A percentile compares a stretch with the other conserved stretches of the same genome.
phyloP scores from a whole-genome alignment of 768 basidiomycete species.

The Boletus huronensis region DNA sequence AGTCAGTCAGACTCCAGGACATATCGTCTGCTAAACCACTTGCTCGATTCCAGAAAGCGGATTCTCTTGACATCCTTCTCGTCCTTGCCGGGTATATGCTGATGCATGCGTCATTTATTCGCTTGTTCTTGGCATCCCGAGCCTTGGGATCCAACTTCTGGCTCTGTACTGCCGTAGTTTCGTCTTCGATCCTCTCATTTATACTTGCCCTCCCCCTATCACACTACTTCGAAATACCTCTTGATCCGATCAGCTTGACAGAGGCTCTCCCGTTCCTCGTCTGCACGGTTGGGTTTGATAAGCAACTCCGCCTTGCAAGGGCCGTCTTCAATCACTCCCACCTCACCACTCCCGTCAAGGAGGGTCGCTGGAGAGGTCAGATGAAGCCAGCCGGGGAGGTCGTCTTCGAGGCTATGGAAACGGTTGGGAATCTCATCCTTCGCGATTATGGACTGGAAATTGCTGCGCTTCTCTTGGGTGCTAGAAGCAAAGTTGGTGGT shows the following conservation, averaged over 20 bases:
- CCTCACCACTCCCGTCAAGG: conserved; percentile 38
- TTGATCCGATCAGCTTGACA: conserved; percentile 89
- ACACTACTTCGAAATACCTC: conserved; percentile 74
- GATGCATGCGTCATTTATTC: conserved; percentile 94
- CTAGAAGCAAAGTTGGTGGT: conserved; percentile 82
- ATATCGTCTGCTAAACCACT: conserved; percentile 8
- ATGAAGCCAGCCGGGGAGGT: conserved; percentile 80
- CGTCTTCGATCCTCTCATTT: conserved; percentile 78
- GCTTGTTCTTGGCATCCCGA: conserved; percentile 84
- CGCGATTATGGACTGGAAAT: conserved; percentile 93
- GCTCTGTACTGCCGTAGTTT: conserved; percentile 69
- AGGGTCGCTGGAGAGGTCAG: conserved; percentile 39
- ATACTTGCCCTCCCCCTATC: conserved; percentile 78
- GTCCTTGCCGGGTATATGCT: conserved; percentile 91
- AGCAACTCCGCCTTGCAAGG: conserved; percentile 86
- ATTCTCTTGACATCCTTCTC: conserved; percentile 92
- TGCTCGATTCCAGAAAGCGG: conserved; percentile 63
- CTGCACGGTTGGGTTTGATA: conserved; percentile 97
- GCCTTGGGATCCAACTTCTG: conserved; percentile 76
- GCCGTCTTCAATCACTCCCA: conserved; percentile 87
- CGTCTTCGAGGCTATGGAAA: conserved; percentile 77
- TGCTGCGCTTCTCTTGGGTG: conserved; percentile 83
- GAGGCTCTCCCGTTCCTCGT: conserved; percentile 98
- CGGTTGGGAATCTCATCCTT: conserved; percentile 79
- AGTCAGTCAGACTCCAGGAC: conserved; percentile 19